These are phyloP conservation scores for Quillaja saponaria DNA, from an alignment of 306 rosid genomes.

Conservation along the genomic window DNA sequence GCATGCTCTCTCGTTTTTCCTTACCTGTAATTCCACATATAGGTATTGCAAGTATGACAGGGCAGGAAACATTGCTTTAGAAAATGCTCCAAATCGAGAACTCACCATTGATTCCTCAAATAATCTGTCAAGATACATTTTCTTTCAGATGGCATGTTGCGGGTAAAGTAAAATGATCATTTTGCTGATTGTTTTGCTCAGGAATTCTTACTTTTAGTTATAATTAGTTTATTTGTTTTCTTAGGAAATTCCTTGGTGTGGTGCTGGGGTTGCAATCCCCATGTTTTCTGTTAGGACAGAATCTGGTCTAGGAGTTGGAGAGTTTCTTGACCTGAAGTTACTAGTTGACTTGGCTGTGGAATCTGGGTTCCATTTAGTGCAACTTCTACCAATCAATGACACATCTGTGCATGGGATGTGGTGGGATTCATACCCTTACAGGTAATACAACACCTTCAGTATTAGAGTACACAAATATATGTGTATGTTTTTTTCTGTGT, in stretches of 20 bases:
- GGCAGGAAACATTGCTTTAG: slow-evolving; percentile 62
- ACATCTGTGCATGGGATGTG: slow-evolving; percentile 92
- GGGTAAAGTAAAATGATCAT: slow-evolving; percentile 51
- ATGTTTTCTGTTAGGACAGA: slow-evolving; percentile 95
- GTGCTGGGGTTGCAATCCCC: slow-evolving; percentile 92
- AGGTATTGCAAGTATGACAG: slow-evolving; percentile 72
- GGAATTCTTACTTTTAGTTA: slow-evolving; percentile 7
- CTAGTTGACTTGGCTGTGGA: slow-evolving; percentile 91
- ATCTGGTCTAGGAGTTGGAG: slow-evolving; percentile 93
- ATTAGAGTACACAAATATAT: slow-evolving; percentile 2
- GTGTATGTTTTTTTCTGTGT: neutral
- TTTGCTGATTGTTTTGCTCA: slow-evolving; percentile 18
- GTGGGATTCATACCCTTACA: slow-evolving; percentile 99
- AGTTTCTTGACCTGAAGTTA: slow-evolving; percentile 91
- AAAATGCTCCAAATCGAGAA: slow-evolving; percentile 74
- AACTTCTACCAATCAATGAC: slow-evolving; percentile 94
- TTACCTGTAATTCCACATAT: slow-evolving; percentile 64
- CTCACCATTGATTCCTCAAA: slow-evolving; percentile 51
- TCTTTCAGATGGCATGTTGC: slow-evolving; percentile 86
- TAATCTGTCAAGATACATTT: slow-evolving; percentile 56
- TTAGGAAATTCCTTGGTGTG: slow-evolving; percentile 91
- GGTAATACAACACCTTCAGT: slow-evolving; percentile 45
- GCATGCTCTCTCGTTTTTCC: slow-evolving; percentile 42
- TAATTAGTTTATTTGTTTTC: slow-evolving; percentile 27
- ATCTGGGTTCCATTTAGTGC: slow-evolving; percentile 93